Conservation (phyloP, 2,329 filamentous ascomycete species). For the Drechslerella coelobrocha region DNA sequence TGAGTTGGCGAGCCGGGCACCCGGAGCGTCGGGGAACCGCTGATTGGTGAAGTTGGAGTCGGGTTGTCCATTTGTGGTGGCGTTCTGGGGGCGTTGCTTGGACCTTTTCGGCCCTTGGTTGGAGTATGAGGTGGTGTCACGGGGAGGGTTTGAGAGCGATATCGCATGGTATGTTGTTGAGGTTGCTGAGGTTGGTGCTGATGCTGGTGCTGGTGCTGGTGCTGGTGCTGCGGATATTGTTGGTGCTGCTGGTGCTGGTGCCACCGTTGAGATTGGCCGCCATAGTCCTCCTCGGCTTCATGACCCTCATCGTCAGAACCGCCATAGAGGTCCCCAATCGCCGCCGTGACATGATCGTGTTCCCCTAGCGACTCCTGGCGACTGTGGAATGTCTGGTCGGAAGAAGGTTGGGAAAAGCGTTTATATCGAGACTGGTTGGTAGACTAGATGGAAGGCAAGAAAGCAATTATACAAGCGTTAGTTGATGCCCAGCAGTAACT, state of each 20-base stretch:
- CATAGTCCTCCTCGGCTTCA: slow-evolving; percentile 43
- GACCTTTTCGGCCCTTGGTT: slow-evolving; percentile 49
- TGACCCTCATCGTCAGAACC: slow-evolving; percentile 58
- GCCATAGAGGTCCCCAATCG: slow-evolving; percentile 88
- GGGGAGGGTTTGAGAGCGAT: slow-evolving; percentile 31
- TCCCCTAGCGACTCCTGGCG: slow-evolving; percentile 72
- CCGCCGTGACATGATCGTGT: slow-evolving; percentile 91
- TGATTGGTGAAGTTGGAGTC: slow-evolving; percentile 63
- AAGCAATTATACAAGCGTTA: slow-evolving; percentile 24
- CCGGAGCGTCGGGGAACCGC: slow-evolving; percentile 61
- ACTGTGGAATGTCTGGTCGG: slow-evolving; percentile 49
- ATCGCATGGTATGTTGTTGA: slow-evolving; percentile 10
- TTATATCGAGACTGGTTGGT: slow-evolving; percentile 54
- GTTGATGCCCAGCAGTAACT: neutral
- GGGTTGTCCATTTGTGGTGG: slow-evolving; percentile 63
- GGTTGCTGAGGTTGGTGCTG: slow-evolving; percentile 16
- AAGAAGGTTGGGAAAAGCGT: slow-evolving; percentile 53
- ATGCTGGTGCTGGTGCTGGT: no score
- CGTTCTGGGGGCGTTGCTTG: slow-evolving; percentile 55
- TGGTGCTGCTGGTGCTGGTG: slow-evolving; percentile 18
- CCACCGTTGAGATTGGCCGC: slow-evolving; percentile 23
- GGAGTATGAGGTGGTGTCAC: slow-evolving; percentile 48
- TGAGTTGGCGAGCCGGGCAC: slow-evolving; percentile 60
- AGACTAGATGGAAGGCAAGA: slow-evolving; percentile 53
- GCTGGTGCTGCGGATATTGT: slow-evolving; percentile 19